phyloP scores from a whole-genome alignment of 345 rosid genomes.

The Boechera retrofracta region DNA sequence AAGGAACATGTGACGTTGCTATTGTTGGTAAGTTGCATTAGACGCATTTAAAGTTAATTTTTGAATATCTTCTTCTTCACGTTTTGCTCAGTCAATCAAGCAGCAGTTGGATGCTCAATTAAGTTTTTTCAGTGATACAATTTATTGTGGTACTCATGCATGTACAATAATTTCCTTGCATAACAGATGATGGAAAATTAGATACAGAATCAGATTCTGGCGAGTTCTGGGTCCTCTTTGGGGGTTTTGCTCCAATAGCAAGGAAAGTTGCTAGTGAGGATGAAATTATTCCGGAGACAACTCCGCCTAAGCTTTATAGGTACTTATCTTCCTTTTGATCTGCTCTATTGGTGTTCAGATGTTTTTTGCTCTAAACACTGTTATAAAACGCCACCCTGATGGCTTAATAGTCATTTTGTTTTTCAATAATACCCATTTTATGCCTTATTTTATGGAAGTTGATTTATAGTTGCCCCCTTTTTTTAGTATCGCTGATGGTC shows the following conservation, averaged over 20 bases:
- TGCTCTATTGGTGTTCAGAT: slow-evolving; percentile 8
- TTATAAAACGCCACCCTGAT: background rate
- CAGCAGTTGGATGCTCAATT: slow-evolving; percentile 20
- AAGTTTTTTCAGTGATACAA: background rate
- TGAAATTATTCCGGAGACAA: slow-evolving; percentile 70
- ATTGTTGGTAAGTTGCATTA: slow-evolving; percentile 71
- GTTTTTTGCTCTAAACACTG: slow-evolving; percentile 19
- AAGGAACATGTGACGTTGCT: slow-evolving; percentile 79
- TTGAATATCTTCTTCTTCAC: slow-evolving; percentile 19
- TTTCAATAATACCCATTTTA: background rate
- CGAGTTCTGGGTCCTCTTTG: slow-evolving; percentile 93
- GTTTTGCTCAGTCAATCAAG: slow-evolving; percentile 12
- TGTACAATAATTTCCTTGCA: slow-evolving; percentile 34
- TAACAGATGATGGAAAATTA: slow-evolving; percentile 84
- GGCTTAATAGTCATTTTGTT: background rate
- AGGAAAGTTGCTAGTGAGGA: slow-evolving; percentile 83
- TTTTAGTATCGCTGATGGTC: slow-evolving; percentile 67
- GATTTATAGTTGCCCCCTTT: slow-evolving; percentile 20
- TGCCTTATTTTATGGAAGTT: background rate
- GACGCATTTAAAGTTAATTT: slow-evolving; percentile 24
- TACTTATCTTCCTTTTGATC: slow-evolving; percentile 37
- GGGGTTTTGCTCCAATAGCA: slow-evolving; percentile 87
- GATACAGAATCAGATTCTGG: slow-evolving; percentile 97
- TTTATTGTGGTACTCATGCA: slow-evolving; percentile 33
- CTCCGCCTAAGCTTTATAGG: slow-evolving; percentile 83